A percentile compares a stretch with the other conserved stretches of the same genome.
These are phyloP conservation scores for Candida peoriensis DNA, from an alignment of 805 yeast genomes.

Conservation along the genomic window DNA sequence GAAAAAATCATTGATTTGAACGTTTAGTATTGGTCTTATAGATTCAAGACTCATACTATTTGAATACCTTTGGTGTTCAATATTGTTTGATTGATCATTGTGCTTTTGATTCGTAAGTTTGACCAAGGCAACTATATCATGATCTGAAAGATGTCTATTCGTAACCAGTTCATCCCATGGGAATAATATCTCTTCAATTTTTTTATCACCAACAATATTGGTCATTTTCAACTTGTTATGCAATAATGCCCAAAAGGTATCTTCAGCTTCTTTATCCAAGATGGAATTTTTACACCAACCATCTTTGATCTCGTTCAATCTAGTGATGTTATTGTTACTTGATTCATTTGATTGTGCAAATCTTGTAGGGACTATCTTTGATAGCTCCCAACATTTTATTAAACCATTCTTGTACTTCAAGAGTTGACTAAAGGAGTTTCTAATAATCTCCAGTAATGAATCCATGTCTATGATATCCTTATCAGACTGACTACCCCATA, in stretches of 20 bases:
- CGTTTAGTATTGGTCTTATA: slow-evolving; percentile 2
- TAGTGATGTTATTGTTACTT: too few relatives aligned
- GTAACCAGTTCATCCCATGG: slow-evolving; percentile 32
- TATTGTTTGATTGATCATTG: background rate
- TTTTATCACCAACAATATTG: slow-evolving; percentile 6
- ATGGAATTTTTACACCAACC: background rate
- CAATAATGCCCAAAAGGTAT: slow-evolving; percentile 4
- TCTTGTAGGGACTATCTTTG: slow-evolving; percentile 1
- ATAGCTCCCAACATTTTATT: slow-evolving; percentile 8
- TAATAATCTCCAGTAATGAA: slow-evolving; percentile 4
- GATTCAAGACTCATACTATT: background rate
- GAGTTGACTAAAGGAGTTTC: slow-evolving; percentile 1
- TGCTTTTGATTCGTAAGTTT: slow-evolving; percentile 9
- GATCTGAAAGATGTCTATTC: slow-evolving; percentile 28
- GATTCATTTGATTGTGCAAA: background rate
- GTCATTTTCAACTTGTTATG: slow-evolving; percentile 9
- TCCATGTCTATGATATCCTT: slow-evolving; percentile 3
- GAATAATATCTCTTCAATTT: slow-evolving; percentile 28
- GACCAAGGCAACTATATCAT: slow-evolving; percentile 26
- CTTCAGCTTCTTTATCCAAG: slow-evolving; percentile 1
- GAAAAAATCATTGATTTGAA: slow-evolving; percentile 12
- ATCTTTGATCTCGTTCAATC: background rate
- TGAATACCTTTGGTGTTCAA: background rate
- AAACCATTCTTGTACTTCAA: background rate
- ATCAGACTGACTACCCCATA: background rate